Evolutionary conservation across 1,284 basidiomycete genomes (phyloP), one percentile per base, ranked within the genome.

Genomic region (Macrocystidia cucumis): DNA sequence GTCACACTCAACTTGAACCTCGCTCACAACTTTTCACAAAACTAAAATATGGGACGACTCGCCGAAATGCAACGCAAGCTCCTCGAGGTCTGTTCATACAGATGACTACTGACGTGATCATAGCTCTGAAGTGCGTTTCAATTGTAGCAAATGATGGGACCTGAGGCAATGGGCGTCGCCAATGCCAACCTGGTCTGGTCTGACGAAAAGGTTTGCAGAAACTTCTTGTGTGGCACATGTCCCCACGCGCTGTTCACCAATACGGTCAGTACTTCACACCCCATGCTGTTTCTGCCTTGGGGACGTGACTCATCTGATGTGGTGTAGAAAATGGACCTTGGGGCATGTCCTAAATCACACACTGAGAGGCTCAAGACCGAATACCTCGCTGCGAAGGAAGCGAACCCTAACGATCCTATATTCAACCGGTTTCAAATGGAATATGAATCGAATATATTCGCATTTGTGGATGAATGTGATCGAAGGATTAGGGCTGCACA

Each of bases 121-220:
- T n/a, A n/a, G n/a, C n/a, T n/a, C n/a, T 43, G 42, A 12, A 32
- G 25, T 36, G 16, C 27, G 27, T 46, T 8, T 44, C 35, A 29
- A 21, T 34, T 28, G 35, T 52, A 93, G 89, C 91, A 93, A 92
- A 93, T 96, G 91, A 95, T 96, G 91, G 91, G 91, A n/a, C 89
- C 91, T 28, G 93, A 97, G 63, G 91, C 93, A 9, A 95, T 97
- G 90, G 92, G 92, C 48, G 82, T 92, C 34, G 81, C 88, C 31
- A 90, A 90, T 48, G 81, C 86, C 46, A 92, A 97, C 62, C 69
- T 98, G 43, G 81, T 87, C 43, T 98, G 96, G 85, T 89, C 85
- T 40, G 91, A 96, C 60, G 90, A 92, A 50, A 98, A 98, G 72
- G 96, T 98, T n/a, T 98, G 96, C 74, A 77, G 90, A 53, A 97